Conservation (phyloP, 1,139 yeast species). For the Suhomyces coccinellae region DNA sequence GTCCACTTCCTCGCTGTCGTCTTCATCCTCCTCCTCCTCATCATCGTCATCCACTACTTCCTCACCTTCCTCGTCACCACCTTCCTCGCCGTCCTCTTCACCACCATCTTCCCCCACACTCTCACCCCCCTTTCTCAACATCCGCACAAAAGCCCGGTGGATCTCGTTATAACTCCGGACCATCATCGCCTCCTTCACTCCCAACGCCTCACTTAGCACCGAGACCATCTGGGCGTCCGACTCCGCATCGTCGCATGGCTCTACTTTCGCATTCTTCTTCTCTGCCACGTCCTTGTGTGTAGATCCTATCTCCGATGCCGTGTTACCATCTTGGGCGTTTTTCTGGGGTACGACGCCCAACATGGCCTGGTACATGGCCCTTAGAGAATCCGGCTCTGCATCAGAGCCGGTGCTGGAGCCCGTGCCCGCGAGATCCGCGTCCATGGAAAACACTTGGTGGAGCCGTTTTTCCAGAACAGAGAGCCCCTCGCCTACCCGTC, state of each 20-base stretch:
- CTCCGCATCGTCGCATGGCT: not conserved
- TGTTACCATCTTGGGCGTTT: not conserved
- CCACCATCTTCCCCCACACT: not conserved
- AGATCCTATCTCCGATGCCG: not conserved
- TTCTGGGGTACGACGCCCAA: too few relatives aligned
- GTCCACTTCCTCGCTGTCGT: not conserved
- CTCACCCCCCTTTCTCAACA: not conserved
- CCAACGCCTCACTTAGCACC: constrained; percentile 4
- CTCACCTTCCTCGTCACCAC: not conserved
- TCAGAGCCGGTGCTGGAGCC: too few relatives aligned
- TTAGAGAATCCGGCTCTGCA: not conserved
- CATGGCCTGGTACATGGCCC: not conserved
- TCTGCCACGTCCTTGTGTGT: too few relatives aligned
- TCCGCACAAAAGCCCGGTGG: not conserved
- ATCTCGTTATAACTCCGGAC: constrained; percentile 4
- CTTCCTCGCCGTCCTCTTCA: not conserved
- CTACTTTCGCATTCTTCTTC: too few relatives aligned
- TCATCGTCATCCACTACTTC: not conserved
- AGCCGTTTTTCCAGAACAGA: constrained; percentile 37
- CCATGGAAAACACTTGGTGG: constrained; percentile 35
- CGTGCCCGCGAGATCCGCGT: too few relatives aligned
- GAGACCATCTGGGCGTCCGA: constrained; percentile 1
- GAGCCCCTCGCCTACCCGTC: constrained; percentile 17
- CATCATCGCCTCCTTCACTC: constrained; percentile 1
- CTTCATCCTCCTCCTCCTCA: not conserved